Base-by-base conservation (phyloP, 164 flowering plant genomes). In the Malania oleifera region DNA sequence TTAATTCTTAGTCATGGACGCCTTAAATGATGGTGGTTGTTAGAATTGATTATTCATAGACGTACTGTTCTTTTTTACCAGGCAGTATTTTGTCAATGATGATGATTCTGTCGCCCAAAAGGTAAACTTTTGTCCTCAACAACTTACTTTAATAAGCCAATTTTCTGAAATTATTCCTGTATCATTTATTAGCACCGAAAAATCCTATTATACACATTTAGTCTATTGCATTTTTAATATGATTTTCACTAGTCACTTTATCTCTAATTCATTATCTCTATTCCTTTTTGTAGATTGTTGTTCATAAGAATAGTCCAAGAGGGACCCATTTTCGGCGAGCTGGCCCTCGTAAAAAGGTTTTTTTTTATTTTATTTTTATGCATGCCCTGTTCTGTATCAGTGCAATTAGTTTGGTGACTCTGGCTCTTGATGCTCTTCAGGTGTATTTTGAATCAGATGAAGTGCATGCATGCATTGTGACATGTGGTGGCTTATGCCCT, bases 331-430 rank as follows among this genome's bases (percentile, higher is more conserved):
- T 76, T 59, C 62, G 78, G 8, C 80, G 80, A 28, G 78, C 76
- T n/a, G 80, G 83, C n/a, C 83, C 80, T 44, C 75, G 76, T 18
- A 70, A 76, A 41, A 79, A 66, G 73, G 83, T 79, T 13, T 44
- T 26, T 4, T 20, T 20, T 28, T 0, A 1, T 3, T 46, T 31
- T 22, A 11, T 0, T 39, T 5, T 41, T 17, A n/a, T 29, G n/a
- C 11, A 22, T 26, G 19, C 18, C 39, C 7, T 1, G 0, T 25
- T 35, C 9, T 20, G 24, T 7, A 7, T 50, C 0, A 17, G 1
- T 25, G 45, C 27, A 44, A 20, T 44, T 45, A 17, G 46, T 6
- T n/a, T 2, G n/a, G 35, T 51, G 35, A 19, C 48, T 17, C 15
- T 18, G 4, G 13, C 15, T 43, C 23, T 25, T 15, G 14, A 19